Percentiles rank a stretch among this genome's conserved stretches.
phyloP scores from a whole-genome alignment of 805 yeast genomes.

The Candida sanyiensis region DNA sequence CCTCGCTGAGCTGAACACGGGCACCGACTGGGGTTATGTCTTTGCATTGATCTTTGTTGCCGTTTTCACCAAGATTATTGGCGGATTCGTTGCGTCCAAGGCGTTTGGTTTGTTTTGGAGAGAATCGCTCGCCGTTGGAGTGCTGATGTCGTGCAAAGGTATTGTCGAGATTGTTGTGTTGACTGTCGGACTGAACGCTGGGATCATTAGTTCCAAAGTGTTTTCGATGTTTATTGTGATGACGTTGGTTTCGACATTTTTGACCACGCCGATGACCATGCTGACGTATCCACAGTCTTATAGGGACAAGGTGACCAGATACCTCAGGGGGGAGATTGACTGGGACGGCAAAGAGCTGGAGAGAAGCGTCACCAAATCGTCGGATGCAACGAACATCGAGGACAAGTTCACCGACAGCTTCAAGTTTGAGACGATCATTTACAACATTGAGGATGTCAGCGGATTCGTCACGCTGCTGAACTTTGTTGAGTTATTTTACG shows the following conservation, averaged over 20 bases:
- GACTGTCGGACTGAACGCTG: slow-evolving; percentile 66
- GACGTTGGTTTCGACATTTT: slow-evolving; percentile 73
- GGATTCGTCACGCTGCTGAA: slow-evolving; percentile 21
- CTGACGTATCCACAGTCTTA: slow-evolving; percentile 56
- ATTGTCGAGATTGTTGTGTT: slow-evolving; percentile 79
- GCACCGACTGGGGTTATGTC: slow-evolving; percentile 75
- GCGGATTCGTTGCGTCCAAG: slow-evolving; percentile 63
- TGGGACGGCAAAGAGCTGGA: slow-evolving; percentile 27
- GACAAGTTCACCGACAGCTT: slow-evolving; percentile 9
- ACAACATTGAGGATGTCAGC: slow-evolving; percentile 22
- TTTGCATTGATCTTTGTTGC: slow-evolving; percentile 65
- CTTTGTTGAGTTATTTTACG: slow-evolving; percentile 23
- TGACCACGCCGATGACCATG: slow-evolving; percentile 72
- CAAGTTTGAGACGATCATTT: slow-evolving; percentile 18
- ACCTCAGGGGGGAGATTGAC: slow-evolving; percentile 25
- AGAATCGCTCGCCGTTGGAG: slow-evolving; percentile 71
- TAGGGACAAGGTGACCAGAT: slow-evolving; percentile 42
- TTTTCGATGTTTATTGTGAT: slow-evolving; percentile 79
- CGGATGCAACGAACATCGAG: slow-evolving; percentile 8
- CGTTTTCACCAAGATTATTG: slow-evolving; percentile 57
- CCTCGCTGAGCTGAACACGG: slow-evolving; percentile 55
- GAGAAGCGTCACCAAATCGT: slow-evolving; percentile 4
- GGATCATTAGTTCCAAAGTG: slow-evolving; percentile 56
- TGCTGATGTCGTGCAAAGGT: slow-evolving; percentile 85
- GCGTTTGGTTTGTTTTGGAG: slow-evolving; percentile 61